A percentile compares a stretch with the other conserved stretches of the same genome.
Conservation (phyloP, 495 filamentous ascomycete species). For the Aspergillus ellipticus region DNA sequence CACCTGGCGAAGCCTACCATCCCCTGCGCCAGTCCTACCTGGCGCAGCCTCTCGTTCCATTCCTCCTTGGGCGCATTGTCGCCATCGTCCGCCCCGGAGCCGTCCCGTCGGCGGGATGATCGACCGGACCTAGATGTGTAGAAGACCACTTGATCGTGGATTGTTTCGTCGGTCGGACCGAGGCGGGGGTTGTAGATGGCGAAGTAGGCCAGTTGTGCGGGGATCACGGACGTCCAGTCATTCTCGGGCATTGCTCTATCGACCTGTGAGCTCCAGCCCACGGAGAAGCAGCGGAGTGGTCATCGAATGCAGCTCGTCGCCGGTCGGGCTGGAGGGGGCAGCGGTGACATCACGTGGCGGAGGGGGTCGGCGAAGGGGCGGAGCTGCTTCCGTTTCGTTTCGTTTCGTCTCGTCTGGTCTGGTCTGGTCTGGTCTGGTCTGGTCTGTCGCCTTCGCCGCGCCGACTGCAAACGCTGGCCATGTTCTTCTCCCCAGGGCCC, state of each 20-base stretch:
- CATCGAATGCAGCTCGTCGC: neutral
- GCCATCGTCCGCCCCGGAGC: conserved; percentile 43
- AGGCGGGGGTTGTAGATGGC: conserved; percentile 92
- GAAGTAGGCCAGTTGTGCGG: conserved; percentile 82
- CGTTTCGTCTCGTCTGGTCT: too few species aligned
- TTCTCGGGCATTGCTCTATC: conserved; percentile 40
- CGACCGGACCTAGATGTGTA: conserved; percentile 55
- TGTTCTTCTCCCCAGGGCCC: conserved; percentile 23
- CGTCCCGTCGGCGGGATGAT: conserved; percentile 28
- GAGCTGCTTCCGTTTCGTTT: too few species aligned
- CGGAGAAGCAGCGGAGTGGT: conserved; percentile 9
- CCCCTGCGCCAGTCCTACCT: conserved; percentile 95
- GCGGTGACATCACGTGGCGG: conserved; percentile 42
- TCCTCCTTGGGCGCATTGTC: conserved; percentile 59
- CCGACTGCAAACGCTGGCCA: conserved; percentile 7
- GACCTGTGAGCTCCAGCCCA: conserved; percentile 14
- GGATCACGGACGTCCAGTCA: conserved; percentile 48
- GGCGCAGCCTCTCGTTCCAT: conserved; percentile 77
- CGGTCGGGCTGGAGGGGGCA: conserved; percentile 14
- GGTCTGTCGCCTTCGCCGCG: too few species aligned
- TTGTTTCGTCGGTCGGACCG: conserved; percentile 80
- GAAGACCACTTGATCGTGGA: conserved; percentile 90
- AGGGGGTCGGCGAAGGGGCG: too few species aligned
- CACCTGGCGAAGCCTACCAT: conserved; percentile 90
- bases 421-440: too few species aligned